Evolutionary conservation across 208 protist genomes (phyloP), one percentile per base, ranked within the genome.

Genomic region (Crithidia acanthocephali): DNA sequence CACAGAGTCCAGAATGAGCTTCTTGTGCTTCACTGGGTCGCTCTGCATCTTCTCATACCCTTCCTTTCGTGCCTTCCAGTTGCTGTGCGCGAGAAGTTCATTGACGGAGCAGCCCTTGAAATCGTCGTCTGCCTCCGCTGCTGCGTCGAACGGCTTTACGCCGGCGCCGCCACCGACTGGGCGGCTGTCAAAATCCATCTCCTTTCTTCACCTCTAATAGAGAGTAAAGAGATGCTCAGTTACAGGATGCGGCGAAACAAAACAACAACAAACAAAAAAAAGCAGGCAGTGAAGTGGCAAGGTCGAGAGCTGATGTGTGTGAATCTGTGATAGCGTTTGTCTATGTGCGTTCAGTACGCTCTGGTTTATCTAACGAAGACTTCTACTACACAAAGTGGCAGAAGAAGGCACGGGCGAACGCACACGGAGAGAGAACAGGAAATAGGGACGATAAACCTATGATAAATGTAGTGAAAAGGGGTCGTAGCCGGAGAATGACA

Each of bases 31-130:
- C 15, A 30, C 47, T 1, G 88, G 84, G 37, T 76, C 66, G 18
- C 59, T 51, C 8, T 79, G 67, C 4, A 95, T 56, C 15, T 64
- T 67, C n/a, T 90, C 84, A 57, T 85, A 94, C 0, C 83, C 92
- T 27, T 80, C 68, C 37, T 88, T 89, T 0, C 92, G 76, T 0
- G 86, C 92, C 59, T 93, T 94, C 90, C 92, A 97, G 72, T 89
- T 91, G 51, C 56, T 74, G 68, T 93, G 82, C 1, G 28, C 23
- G 2, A 97, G 65, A 22, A 93, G 64, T 37, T 87, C 58, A 18
- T 84, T 74, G 9, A 94, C 44, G 9, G 79, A 50, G 2, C 85
- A 72, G 9, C 58, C 67, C 23, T 66, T 80, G 51, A 95, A 95
- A 68, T 91, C 79, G 16, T 94, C 85, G 13, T 81, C 48, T 9